Percentiles rank a stretch among this genome's conserved stretches.
These are phyloP conservation scores for Colletotrichum musae DNA, from an alignment of 2,329 filamentous ascomycete genomes.

Conservation along the genomic window DNA sequence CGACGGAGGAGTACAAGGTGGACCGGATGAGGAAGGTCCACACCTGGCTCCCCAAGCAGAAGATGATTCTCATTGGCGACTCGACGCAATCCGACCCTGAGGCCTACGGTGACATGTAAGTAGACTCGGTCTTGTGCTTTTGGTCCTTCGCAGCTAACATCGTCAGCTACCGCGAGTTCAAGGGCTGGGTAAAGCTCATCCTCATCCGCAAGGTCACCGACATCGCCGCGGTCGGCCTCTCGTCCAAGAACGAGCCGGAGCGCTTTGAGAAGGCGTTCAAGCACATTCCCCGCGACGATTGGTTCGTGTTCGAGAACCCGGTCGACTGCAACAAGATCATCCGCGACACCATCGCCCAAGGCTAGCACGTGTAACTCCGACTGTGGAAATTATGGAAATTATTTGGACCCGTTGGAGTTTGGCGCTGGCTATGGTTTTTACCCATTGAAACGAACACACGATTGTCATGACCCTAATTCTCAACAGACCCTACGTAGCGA, in stretches of 20 bases:
- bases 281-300: constrained; percentile 77
- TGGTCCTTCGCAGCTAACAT: neutral
- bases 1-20: constrained; percentile 89
- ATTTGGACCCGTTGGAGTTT: neutral
- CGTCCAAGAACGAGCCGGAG: constrained; percentile 79
- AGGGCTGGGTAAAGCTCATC: constrained; percentile 85
- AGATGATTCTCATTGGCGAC: constrained; percentile 89
- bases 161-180: constrained; percentile 71
- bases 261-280: constrained; percentile 89
- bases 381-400: neutral
- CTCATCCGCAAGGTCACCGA: constrained; percentile 88
- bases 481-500: constrained; percentile 19
- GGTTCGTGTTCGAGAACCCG: constrained; percentile 88
- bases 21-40: constrained; percentile 84
- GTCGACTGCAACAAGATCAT: constrained; percentile 70
- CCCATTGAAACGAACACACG: neutral
- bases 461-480: constrained; percentile 3
- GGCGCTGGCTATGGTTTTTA: constrained; percentile 3
- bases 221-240: constrained; percentile 77
- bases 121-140: constrained; percentile 10
- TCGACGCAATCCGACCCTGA: constrained; percentile 94
- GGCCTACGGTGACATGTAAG: constrained; percentile 85
- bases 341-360: constrained; percentile 46
- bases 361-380: neutral
- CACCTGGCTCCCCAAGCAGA: constrained; percentile 82